Conservation (phyloP, 441 rosid genomes). For the Macaranga tanarius region DNA sequence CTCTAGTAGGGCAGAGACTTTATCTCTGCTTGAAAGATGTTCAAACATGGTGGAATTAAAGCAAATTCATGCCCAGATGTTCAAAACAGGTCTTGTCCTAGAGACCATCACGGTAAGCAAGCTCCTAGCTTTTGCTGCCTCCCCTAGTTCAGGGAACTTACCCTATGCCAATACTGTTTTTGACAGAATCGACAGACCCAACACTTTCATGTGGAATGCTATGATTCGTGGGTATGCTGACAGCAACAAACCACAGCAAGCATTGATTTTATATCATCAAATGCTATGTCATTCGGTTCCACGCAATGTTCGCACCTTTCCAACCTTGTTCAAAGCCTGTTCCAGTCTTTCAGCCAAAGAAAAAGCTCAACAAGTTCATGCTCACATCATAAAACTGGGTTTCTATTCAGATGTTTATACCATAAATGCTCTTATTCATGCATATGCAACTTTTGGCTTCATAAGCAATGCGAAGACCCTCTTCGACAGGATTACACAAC, state of each 20-base stretch:
- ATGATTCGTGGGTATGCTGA: slow-evolving; percentile 72
- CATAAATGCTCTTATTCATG: slow-evolving; percentile 53
- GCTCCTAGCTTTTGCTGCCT: slow-evolving; percentile 46
- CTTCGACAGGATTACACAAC: slow-evolving; percentile 50
- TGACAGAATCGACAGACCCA: slow-evolving; percentile 36
- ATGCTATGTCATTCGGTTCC: slow-evolving; percentile 42
- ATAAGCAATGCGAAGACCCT: slow-evolving; percentile 42
- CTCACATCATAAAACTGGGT: slow-evolving; percentile 45
- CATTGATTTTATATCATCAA: slow-evolving; percentile 43
- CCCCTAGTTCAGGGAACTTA: slow-evolving; percentile 43
- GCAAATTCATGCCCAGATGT: slow-evolving; percentile 47
- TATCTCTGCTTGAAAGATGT: slow-evolving; percentile 49
- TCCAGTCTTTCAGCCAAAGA: slow-evolving; percentile 42
- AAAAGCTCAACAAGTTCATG: slow-evolving; percentile 50
- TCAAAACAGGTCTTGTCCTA: slow-evolving; percentile 41
- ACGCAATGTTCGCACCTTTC: slow-evolving; percentile 67
- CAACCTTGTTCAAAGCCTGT: slow-evolving; percentile 63
- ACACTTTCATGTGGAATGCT: slow-evolving; percentile 61
- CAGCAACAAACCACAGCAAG: slow-evolving; percentile 42
- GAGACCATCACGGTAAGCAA: slow-evolving; percentile 45
- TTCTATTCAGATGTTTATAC: slow-evolving; percentile 51
- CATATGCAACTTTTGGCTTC: slow-evolving; percentile 52
- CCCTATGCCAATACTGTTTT: slow-evolving; percentile 48
- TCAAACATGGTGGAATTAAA: slow-evolving; percentile 43
- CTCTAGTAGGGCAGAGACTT: slow-evolving; percentile 26